phyloP scores from a whole-genome alignment of 345 rosid genomes.

The Carallia pectinifolia region DNA sequence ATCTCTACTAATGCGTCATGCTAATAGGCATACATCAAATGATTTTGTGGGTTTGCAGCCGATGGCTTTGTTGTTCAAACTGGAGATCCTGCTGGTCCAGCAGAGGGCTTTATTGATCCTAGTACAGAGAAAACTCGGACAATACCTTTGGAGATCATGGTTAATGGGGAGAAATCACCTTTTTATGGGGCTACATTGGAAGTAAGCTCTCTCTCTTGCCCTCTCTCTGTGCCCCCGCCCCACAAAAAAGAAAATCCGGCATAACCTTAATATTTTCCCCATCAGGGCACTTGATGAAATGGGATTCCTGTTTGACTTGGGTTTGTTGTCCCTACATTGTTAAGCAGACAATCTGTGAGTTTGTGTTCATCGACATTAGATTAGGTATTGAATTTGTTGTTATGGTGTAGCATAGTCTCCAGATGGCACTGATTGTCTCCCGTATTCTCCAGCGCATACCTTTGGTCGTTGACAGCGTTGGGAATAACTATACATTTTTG shows the following conservation, averaged over 20 bases:
- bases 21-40: background rate
- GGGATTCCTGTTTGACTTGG: too few relatives aligned
- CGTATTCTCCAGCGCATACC: too few relatives aligned
- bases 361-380: too few relatives aligned
- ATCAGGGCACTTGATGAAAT: too few relatives aligned
- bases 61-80: conserved; percentile 99
- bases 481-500: too few relatives aligned
- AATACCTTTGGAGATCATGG: conserved; percentile 87
- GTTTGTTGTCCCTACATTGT: too few relatives aligned
- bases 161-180: conserved; percentile 69
- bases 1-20: background rate
- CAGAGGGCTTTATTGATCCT: conserved; percentile 93
- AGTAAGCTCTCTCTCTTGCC: conserved; percentile 34
- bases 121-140: conserved; percentile 87
- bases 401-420: too few relatives aligned
- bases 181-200: conserved; percentile 83
- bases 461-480: too few relatives aligned
- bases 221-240: background rate
- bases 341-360: too few relatives aligned
- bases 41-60: conserved; percentile 45
- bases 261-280: too few relatives aligned
- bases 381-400: too few relatives aligned
- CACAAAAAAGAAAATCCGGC: background rate
- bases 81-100: conserved; percentile 99
- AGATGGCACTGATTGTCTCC: too few relatives aligned